Base-by-base conservation (phyloP, 306 rosid species). In the Prunus salicina region DNA sequence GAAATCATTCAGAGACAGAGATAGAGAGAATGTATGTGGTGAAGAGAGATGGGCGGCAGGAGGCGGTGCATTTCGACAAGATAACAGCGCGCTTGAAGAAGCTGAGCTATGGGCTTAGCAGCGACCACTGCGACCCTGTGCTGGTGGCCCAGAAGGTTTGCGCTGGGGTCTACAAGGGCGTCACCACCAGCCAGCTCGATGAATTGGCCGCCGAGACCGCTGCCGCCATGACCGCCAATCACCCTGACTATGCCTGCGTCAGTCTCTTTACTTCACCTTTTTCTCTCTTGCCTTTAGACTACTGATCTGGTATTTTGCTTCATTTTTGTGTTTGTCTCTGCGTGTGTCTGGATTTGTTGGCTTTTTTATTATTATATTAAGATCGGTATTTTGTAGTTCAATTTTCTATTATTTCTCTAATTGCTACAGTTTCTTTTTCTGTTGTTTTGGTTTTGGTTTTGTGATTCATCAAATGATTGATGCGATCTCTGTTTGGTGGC, bases 191-290 rank as follows among this genome's bases (percentile, higher is more conserved):
- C 56, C 98, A 92, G 79, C 97, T 95, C 7, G 99, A 95, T 75
- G 98, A 95, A 72, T 79, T 95, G 82, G 98, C 99, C 0, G 99
- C 99, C 2, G 99, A 95, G 87, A 95, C 97, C 0, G 97, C 99
- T 15, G 97, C 97, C 0, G 97, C 97, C 7, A 72, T 95, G 97
- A 95, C 97, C 1, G 89, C 99, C 0, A 92, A 84, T 64, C 99
- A 90, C 63, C 97, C 97, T 5, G 99, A 95, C 67, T 95, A 95
- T 27, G 99, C 99, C 3, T 89, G 87, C 2, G 98, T 95, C 27
- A 81, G 95, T 86, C 57, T 53, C 51, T 20, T 12, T 53, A 4
- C 25, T 38, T 38, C 43, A 38, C 8, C 43, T 38, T 27, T 13
- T 9, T 20, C 24, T 64, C 27, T 51, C 50, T 46, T 3, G 0